A percentile compares a stretch with the other conserved stretches of the same genome.
These are phyloP conservation scores for Spizellomyces sp. DNA, from an alignment of 192 early-diverging fungal genomes.

Conservation along the genomic window DNA sequence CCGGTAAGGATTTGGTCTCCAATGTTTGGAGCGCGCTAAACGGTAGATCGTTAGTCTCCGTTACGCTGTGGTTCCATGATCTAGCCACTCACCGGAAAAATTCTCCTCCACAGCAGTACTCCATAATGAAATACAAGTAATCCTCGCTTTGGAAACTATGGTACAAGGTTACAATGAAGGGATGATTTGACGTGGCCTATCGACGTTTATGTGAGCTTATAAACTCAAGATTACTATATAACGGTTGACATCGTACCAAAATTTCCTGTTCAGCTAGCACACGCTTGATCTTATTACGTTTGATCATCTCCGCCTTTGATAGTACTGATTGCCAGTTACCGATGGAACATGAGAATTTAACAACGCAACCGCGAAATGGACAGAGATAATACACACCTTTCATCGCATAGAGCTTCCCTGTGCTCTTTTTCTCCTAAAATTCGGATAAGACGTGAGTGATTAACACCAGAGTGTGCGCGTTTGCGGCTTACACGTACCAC, in stretches of 20 bases:
- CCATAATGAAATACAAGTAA: constrained; percentile 86
- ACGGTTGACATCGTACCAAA: constrained; percentile 44
- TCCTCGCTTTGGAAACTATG: constrained; percentile 88
- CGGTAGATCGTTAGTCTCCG: not conserved
- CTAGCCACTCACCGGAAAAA: constrained; percentile 65
- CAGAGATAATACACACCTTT: constrained; percentile 62
- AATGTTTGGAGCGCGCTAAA: constrained; percentile 74
- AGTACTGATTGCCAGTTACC: constrained; percentile 49
- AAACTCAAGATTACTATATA: constrained; percentile 11
- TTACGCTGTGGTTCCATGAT: not conserved
- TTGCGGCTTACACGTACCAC: constrained; percentile 62
- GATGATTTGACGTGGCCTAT: constrained; percentile 77
- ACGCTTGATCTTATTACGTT: constrained; percentile 96
- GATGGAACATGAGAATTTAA: not conserved
- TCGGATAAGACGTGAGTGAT: not conserved
- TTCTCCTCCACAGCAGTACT: constrained; percentile 88
- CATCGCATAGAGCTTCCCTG: constrained; percentile 90
- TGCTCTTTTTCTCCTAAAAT: constrained; percentile 59
- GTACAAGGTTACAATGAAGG: constrained; percentile 89
- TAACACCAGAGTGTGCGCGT: not conserved
- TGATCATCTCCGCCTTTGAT: constrained; percentile 96
- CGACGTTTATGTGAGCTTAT: not conserved
- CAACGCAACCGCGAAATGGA: not conserved
- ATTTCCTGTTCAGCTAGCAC: constrained; percentile 97
- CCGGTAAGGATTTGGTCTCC: constrained; percentile 85